Base-by-base conservation (phyloP, 352 stramenopile genomes). In the Phytophthora fragariae region DNA sequence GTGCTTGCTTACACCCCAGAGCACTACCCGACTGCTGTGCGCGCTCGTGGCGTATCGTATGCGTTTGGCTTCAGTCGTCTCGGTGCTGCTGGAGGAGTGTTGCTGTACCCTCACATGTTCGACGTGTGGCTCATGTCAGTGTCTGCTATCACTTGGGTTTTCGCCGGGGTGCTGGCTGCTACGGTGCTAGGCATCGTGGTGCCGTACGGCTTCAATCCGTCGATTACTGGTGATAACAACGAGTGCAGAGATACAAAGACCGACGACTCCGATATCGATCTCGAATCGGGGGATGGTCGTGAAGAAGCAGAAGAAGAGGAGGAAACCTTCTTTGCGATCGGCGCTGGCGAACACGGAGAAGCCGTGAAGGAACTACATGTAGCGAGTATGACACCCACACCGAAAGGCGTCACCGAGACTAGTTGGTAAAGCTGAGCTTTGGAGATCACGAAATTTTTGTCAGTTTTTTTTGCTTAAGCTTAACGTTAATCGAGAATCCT, bases 51-150 rank as follows among this genome's bases (percentile, higher is more conserved):
- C 7, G 62, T 81, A 1, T 59, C 65, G 1, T 68, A 75, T 41
- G 70, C 74, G 1, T 70, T 81, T 57, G 70, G 68, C n/a, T 73
- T 69, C 21, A 75, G 74, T 15, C 58, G 74, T 19, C 39, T 70
- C 41, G 62, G 70, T 5, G 70, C 62, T n/a, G 37, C 69, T 17
- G 57, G 62, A 24, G 70, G 73, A 44, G 63, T 61, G 1, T 15
- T 77, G 17, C 54, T 81, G n/a, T 81, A 76, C 33, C 70, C 74
- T 41, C 70, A 74, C 57, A 77, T 81, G 70, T 81, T 76, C 35
- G 70, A 78, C 31, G 70, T 78, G 57, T 78, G 70, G 74, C 33
- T 76, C 10, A 62, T 78, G 74, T 81, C 74, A 12, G 66, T 78
- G 53, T 54, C 50, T 33, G 46, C 44, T 21, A 70, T 81, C 35